Base-by-base conservation (phyloP, 257 asterid genomes). In the Linaria vulgaris region DNA sequence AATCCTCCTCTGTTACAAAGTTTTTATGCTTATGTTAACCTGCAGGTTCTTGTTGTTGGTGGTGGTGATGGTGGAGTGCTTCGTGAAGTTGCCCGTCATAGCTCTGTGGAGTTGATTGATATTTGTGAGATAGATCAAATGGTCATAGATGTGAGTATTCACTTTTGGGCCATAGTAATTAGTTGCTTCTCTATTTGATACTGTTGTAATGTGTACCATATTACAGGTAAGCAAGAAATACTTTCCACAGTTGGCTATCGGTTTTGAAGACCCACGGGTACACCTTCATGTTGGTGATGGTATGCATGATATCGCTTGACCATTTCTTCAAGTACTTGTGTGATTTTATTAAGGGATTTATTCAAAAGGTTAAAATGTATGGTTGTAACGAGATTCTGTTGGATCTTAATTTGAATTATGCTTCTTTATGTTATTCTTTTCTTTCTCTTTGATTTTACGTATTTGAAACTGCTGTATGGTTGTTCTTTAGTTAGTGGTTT, bases 41-140 rank as follows among this genome's bases (percentile, higher is more conserved):
- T 64, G 73, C 86, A 94, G 97, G 97, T 94, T 80, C 80, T 94
- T 79, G 99, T 94, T 64, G 95, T 94, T 19, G 99, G 99, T 59
- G 99, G 99, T 16, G 99, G 99, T 78, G 99, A 94, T 74, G 99
- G 97, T 71, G 99, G 99, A 41, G 99, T 94, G 72, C 95, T 90
- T 59, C 77, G 95, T 72, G 99, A 94, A 79, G 77, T 94, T 78
- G 76, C 91, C 55, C 97, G 97, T 58, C 97, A 94, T 73, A 77
- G 79, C 77, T 87, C 99, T 59, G 96, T 94, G 78, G 88, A 87
- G 76, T 68, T 9, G 68, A 94, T 94, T 64, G 97, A 94, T 77
- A 94, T 94, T 59, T 94, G 99, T 59, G 99, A 94, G 81, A 94
- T 94, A 41, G 99, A 94, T 73, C 84, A 85, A 67, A 79, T 94